These are phyloP conservation scores for Gossypium laxum DNA, from an alignment of 441 rosid species.

Conservation along the genomic window DNA sequence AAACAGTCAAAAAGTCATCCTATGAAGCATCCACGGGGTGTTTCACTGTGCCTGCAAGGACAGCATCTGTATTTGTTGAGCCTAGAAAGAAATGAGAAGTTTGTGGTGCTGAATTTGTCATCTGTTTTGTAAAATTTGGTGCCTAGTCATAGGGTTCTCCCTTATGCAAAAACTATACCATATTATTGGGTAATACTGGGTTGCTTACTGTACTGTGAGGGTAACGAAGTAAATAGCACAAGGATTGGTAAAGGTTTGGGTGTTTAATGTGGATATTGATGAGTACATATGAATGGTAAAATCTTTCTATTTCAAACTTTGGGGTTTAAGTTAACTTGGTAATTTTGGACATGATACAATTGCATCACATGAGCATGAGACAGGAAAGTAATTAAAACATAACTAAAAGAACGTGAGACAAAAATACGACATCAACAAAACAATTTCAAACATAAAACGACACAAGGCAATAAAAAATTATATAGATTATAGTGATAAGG, in stretches of 20 bases:
- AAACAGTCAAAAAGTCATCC: constrained; percentile 49
- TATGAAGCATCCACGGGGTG: constrained; percentile 48
- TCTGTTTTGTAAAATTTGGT: neutral
- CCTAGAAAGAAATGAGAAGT: constrained; percentile 24
- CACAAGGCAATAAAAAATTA: too few species aligned
- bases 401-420: too few species aligned
- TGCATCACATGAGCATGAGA: too few species aligned
- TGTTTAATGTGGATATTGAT: neutral
- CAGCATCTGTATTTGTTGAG: constrained; percentile 67
- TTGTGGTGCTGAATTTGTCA: neutral
- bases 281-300: neutral
- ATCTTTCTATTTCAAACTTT: neutral
- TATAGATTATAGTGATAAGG: too few species aligned
- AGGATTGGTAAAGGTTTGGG: neutral
- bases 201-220: neutral
- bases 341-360: too few species aligned
- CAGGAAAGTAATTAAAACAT: too few species aligned
- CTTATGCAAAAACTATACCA: neutral
- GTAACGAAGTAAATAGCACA: neutral
- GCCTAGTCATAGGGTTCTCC: neutral
- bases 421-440: too few species aligned
- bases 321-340: too few species aligned
- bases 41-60: constrained; percentile 52
- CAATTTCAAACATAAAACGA: too few species aligned
- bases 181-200: neutral